Percentiles rank a stretch among this genome's conserved stretches.
These are phyloP conservation scores for Lactifluus echinatus DNA, from an alignment of 768 basidiomycete species.

Conservation along the genomic window DNA sequence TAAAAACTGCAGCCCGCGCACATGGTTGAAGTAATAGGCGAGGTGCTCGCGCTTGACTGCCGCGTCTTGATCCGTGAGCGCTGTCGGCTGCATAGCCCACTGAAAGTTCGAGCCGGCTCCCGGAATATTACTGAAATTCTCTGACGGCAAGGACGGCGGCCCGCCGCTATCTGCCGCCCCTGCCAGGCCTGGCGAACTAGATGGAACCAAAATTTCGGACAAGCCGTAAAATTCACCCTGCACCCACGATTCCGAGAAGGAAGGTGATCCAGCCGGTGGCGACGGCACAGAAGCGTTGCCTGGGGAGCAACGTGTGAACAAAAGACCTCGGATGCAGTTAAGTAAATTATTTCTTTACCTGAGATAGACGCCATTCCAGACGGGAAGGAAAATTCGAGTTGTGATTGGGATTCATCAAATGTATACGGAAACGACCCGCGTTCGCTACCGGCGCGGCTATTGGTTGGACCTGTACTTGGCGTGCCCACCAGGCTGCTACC, in stretches of 20 bases:
- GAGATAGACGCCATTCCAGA: slow-evolving; percentile 15
- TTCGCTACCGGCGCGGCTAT: slow-evolving; percentile 2
- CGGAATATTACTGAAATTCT: slow-evolving; percentile 14
- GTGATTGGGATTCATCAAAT: slow-evolving; percentile 8
- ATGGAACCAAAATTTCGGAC: neutral
- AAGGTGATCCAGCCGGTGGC: neutral
- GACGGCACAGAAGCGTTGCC: slow-evolving; percentile 8
- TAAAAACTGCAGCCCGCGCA: slow-evolving; percentile 56
- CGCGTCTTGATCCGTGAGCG: slow-evolving; percentile 15
- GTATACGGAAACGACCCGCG: slow-evolving; percentile 12
- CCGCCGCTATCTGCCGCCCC: neutral
- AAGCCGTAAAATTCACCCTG: neutral
- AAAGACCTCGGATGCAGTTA: neutral
- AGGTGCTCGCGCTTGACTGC: slow-evolving; percentile 28
- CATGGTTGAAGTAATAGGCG: slow-evolving; percentile 67
- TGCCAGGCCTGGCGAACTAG: neutral
- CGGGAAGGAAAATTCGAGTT: slow-evolving; percentile 14
- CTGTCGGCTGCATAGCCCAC: slow-evolving; percentile 12
- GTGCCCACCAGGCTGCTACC: slow-evolving; percentile 9
- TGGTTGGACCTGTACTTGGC: neutral
- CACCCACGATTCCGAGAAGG: slow-evolving; percentile 9
- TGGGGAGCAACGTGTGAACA: neutral
- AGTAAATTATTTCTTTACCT: slow-evolving; percentile 13
- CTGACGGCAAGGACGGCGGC: slow-evolving; percentile 3
- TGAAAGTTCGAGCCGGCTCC: slow-evolving; percentile 6